Evolutionary conservation across 2,329 filamentous ascomycete genomes (phyloP).

Genomic region (Fusarium globosum): DNA sequence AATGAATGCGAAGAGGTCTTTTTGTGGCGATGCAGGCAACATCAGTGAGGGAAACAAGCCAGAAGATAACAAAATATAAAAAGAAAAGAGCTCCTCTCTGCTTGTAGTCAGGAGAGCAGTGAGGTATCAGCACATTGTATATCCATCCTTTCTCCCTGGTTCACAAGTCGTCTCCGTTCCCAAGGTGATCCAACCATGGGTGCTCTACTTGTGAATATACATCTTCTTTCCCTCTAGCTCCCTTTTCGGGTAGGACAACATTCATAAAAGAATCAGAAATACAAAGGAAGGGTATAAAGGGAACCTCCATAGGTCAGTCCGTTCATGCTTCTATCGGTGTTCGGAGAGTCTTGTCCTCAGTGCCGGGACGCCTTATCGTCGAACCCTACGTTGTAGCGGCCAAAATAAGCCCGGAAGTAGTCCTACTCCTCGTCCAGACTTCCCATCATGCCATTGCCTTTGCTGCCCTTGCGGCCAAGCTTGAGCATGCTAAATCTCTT

Average conservation of each 20-base stretch:
- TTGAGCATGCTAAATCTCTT: constrained; percentile 84
- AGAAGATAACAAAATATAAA: constrained; percentile 7
- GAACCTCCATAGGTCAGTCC: constrained; percentile 7
- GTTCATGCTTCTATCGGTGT: constrained; percentile 16
- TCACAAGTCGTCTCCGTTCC: not conserved
- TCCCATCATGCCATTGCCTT: constrained; percentile 63
- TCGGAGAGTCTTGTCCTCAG: constrained; percentile 17
- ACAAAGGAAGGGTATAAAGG: constrained; percentile 14
- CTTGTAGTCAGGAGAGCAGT: constrained; percentile 20
- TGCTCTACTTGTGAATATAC: constrained; percentile 24
- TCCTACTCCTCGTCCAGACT: constrained; percentile 67
- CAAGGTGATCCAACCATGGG: constrained; percentile 26
- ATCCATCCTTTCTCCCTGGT: constrained; percentile 13
- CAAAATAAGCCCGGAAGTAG: constrained; percentile 49
- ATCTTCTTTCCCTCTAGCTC: constrained; percentile 2
- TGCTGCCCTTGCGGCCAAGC: constrained; percentile 75
- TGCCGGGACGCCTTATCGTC: constrained; percentile 20
- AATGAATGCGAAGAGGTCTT: constrained; percentile 11
- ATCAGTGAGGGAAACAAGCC: constrained; percentile 1
- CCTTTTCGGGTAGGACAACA: not conserved
- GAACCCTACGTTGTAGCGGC: constrained; percentile 41
- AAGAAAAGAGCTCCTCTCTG: constrained; percentile 14
- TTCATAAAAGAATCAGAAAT: constrained; percentile 20
- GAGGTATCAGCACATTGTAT: constrained; percentile 42
- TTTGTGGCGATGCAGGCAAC: not conserved